Base-by-base conservation (phyloP, 495 filamentous ascomycete species). In the Aspergillus coremiiformis region DNA sequence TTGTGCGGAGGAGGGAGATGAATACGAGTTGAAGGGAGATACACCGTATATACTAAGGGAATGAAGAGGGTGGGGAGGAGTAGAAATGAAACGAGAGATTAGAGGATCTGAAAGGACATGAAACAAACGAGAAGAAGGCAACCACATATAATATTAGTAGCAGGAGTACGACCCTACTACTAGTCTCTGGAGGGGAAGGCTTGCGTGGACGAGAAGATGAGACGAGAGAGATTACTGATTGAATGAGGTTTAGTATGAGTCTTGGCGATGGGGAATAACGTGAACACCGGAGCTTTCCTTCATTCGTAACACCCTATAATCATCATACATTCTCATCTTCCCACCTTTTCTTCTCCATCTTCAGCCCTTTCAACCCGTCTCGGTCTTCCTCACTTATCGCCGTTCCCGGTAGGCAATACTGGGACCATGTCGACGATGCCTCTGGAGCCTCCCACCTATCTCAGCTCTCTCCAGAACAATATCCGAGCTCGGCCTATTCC, bases 401-500 rank as follows among this genome's bases (percentile, higher is more conserved):
- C 43, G 15, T 47, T 46, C 33, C 53, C 11, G 44, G 22, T 49
- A 23, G 39, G 17, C 41, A 26, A 42, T 30, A 17, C 53, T 43
- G 50, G 37, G 55, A 60, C 22, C 42, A 58, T 60, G 57, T 59
- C 60, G 54, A 78, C 56, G 58, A 90, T 92, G 88, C 93, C 88
- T 51, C 81, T 95, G 65, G 90, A 96, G 62, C 86, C 89, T 37
- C 90, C 91, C 49, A 84, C 84, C 53, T 96, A 96, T 67, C 86
- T 97, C 52, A 83, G 81, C 59, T 90, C 89, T 52, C 78, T 96
- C 51, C 92, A 95, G 73, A 91, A 86, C 74, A 96, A 96, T 73
- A 95, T 96, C 64, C 87, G 94, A 58, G 82, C 84, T 54, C 80
- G 93, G 48, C 92, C 91, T 59, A 95, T 99, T 66, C 90, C 92